Conservation (phyloP, 768 basidiomycete species). For the Kwoniella pini region DNA sequence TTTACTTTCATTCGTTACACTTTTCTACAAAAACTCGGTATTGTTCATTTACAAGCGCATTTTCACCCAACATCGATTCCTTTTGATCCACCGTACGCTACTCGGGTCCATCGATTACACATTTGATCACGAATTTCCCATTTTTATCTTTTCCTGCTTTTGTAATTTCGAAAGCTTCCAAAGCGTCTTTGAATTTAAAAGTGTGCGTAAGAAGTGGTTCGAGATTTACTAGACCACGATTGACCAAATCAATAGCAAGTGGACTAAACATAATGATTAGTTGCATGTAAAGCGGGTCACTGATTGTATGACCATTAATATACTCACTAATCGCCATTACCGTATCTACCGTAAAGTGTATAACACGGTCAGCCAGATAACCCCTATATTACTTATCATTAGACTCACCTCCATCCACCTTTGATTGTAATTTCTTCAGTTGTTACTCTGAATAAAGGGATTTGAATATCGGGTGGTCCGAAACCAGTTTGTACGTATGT, state of each 20-base stretch:
- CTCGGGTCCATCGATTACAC: slow-evolving; percentile 66
- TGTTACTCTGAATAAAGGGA: slow-evolving; percentile 71
- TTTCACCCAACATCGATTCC: too few relatives aligned
- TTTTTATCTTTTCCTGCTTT: slow-evolving; percentile 77
- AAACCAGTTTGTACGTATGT: slow-evolving; percentile 70
- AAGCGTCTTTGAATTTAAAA: slow-evolving; percentile 74
- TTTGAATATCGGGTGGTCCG: slow-evolving; percentile 72
- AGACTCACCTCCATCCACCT: slow-evolving; percentile 79
- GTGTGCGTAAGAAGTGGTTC: slow-evolving; percentile 87
- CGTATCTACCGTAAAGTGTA: slow-evolving; percentile 54
- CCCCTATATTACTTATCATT: not conserved
- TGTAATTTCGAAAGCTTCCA: slow-evolving; percentile 78
- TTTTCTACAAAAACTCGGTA: too few relatives aligned
- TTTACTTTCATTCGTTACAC: too few relatives aligned
- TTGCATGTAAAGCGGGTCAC: too few relatives aligned
- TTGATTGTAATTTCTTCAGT: slow-evolving; percentile 78
- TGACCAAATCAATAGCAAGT: slow-evolving; percentile 78
- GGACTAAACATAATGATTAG: slow-evolving; percentile 59
- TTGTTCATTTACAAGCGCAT: too few relatives aligned
- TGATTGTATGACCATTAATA: too few relatives aligned
- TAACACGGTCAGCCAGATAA: too few relatives aligned
- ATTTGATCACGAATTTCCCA: slow-evolving; percentile 85
- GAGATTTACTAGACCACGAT: slow-evolving; percentile 78
- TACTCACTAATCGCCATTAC: slow-evolving; percentile 48
- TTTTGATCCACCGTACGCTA: slow-evolving; percentile 5